phyloP scores from a whole-genome alignment of 768 basidiomycete species.

The Hericium coralloides region DNA sequence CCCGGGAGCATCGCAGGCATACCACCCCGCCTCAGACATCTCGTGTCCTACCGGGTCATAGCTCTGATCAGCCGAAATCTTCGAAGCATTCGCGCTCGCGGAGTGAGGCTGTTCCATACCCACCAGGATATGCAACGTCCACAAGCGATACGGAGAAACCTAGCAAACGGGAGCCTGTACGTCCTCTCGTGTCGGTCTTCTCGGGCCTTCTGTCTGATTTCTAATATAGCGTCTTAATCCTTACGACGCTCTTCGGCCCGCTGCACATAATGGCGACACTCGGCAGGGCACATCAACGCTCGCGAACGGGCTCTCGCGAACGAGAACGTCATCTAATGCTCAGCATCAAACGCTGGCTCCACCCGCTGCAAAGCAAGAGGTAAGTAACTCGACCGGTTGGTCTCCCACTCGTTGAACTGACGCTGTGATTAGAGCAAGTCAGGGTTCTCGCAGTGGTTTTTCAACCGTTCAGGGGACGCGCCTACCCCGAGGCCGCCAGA shows the following conservation, averaged over 20 bases:
- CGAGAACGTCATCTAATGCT: not conserved
- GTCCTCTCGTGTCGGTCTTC: not conserved
- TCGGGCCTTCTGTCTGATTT: not conserved
- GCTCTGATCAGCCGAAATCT: slow-evolving; percentile 1
- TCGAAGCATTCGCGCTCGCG: slow-evolving; percentile 9
- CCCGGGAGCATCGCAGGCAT: not conserved
- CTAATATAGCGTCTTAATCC: not conserved
- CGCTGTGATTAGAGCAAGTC: not conserved
- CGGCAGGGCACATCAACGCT: not conserved
- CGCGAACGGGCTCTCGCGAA: not conserved
- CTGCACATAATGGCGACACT: not conserved
- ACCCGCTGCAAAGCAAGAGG: not conserved
- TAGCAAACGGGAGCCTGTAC: slow-evolving; percentile 9
- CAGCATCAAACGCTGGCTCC: not conserved
- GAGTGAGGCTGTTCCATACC: slow-evolving; percentile 11
- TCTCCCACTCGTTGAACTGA: not conserved
- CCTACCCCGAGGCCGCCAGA: not conserved
- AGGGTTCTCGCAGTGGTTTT: not conserved
- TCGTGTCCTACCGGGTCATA: not conserved
- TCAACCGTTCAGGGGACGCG: not conserved
- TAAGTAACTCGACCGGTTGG: not conserved
- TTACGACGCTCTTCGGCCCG: not conserved
- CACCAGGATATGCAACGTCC: slow-evolving; percentile 15
- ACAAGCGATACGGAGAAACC: slow-evolving; percentile 13
- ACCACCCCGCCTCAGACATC: not conserved